phyloP scores from a whole-genome alignment of 2,329 filamentous ascomycete species.

The Fusarium dlaminii region DNA sequence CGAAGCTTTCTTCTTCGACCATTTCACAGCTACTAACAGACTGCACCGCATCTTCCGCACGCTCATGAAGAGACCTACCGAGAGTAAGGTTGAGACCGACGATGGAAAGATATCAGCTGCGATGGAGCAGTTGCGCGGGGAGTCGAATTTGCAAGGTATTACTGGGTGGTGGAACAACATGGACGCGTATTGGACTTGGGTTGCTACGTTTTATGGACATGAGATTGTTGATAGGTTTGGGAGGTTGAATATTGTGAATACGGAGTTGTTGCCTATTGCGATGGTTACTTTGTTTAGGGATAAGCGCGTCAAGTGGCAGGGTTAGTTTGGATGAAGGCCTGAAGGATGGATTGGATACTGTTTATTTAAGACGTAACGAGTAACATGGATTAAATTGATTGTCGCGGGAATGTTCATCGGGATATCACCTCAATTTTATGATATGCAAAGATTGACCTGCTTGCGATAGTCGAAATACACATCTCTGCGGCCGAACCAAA shows the following conservation, averaged over 20 bases:
- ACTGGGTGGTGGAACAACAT: slow-evolving; percentile 44
- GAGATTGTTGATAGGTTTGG: slow-evolving; percentile 57
- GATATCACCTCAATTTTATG: neutral
- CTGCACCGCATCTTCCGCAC: slow-evolving; percentile 48
- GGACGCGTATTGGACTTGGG: slow-evolving; percentile 59
- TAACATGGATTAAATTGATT: neutral
- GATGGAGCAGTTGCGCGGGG: slow-evolving; percentile 27
- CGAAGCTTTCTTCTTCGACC: slow-evolving; percentile 51
- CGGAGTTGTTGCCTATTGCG: slow-evolving; percentile 57
- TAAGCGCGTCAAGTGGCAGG: slow-evolving; percentile 55
- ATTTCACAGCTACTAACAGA: slow-evolving; percentile 2
- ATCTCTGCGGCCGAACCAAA: neutral
- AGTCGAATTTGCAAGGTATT: slow-evolving; percentile 35
- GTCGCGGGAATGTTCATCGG: accelerated
- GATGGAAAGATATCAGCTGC: slow-evolving; percentile 38
- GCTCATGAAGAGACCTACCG: slow-evolving; percentile 49
- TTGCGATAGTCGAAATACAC: neutral
- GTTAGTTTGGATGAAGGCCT: neutral
- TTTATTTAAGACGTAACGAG: neutral
- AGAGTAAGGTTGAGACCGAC: slow-evolving; percentile 42
- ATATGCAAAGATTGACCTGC: neutral
- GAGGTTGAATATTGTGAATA: slow-evolving; percentile 56
- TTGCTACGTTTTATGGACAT: slow-evolving; percentile 55
- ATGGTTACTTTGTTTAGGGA: slow-evolving; percentile 57
- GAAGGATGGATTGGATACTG: no score